phyloP scores from a whole-genome alignment of 176 grass and related monocot genomes.

The Aegilops longissima region DNA sequence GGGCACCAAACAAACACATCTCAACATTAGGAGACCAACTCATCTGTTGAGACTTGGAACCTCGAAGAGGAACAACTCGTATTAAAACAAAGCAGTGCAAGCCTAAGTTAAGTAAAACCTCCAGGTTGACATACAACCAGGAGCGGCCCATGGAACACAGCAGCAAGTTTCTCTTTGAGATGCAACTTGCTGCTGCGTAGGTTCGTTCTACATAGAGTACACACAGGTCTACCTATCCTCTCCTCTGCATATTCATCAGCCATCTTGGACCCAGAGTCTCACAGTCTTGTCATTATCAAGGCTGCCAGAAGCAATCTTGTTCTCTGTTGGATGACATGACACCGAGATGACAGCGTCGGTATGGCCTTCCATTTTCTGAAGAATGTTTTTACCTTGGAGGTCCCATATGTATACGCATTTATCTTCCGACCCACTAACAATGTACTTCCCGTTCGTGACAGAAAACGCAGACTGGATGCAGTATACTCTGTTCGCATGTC shows the following conservation, averaged over 20 bases:
- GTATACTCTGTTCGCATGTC: slow-evolving; percentile 67
- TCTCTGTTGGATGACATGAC: slow-evolving; percentile 70
- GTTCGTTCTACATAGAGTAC: neutral
- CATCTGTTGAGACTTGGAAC: neutral
- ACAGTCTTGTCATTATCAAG: slow-evolving; percentile 73
- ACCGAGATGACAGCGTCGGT: slow-evolving; percentile 70
- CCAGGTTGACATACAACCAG: neutral
- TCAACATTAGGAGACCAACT: neutral
- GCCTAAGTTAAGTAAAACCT: neutral
- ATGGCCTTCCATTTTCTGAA: slow-evolving; percentile 94
- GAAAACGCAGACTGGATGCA: slow-evolving; percentile 87
- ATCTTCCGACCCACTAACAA: slow-evolving; percentile 87
- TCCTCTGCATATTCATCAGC: slow-evolving; percentile 27
- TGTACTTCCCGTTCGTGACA: slow-evolving; percentile 78
- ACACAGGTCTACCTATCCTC: neutral
- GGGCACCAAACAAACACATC: neutral
- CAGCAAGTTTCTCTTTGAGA: neutral
- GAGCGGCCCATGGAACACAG: neutral
- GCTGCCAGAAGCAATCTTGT: slow-evolving; percentile 78
- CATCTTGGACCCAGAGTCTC: slow-evolving; percentile 80
- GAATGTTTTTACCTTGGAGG: slow-evolving; percentile 86
- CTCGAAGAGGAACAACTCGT: neutral
- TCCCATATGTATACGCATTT: slow-evolving; percentile 91
- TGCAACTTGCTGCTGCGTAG: neutral
- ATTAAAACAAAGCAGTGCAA: slow-evolving; percentile 21